Evolutionary conservation across 164 flowering plant species (phyloP).

Genomic region (Stephania yunnanensis): DNA sequence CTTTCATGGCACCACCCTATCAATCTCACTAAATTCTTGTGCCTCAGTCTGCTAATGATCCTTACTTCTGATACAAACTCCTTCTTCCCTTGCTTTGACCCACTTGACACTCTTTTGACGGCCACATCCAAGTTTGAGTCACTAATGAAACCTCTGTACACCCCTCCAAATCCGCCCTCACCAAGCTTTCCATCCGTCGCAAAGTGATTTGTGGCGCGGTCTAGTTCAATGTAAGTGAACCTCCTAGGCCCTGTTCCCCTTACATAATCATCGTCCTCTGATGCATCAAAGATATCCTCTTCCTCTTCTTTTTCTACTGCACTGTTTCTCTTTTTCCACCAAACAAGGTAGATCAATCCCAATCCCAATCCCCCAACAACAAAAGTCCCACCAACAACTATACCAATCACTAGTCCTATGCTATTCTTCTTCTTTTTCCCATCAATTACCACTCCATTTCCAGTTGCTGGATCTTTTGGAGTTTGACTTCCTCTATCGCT

Average conservation of each 20-base stretch:
- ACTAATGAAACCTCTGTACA: slow-evolving; percentile 14
- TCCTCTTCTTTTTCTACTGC: background rate
- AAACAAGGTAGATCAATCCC: background rate
- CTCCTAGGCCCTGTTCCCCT: slow-evolving; percentile 20
- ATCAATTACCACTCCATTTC: background rate
- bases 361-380: slow-evolving; percentile 5
- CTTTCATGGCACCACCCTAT: slow-evolving; percentile 49
- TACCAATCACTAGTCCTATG: slow-evolving; percentile 3
- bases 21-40: slow-evolving; percentile 43
- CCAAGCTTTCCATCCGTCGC: slow-evolving; percentile 27
- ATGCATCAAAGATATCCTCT: background rate
- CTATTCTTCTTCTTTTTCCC: background rate
- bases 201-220: slow-evolving; percentile 21
- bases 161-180: slow-evolving; percentile 35
- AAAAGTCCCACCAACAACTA: slow-evolving; percentile 10
- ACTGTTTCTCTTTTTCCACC: background rate
- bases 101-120: slow-evolving; percentile 21
- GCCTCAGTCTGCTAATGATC: slow-evolving; percentile 26
- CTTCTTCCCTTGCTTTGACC: slow-evolving; percentile 23
- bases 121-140: slow-evolving; percentile 15
- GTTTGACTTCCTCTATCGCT: background rate
- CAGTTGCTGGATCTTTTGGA: background rate
- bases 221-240: slow-evolving; percentile 17
- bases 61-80: slow-evolving; percentile 24
- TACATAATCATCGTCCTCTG: slow-evolving; percentile 15